These are phyloP conservation scores for Myriangium duriaei DNA, from an alignment of 2,329 filamentous ascomycete species.

Conservation along the genomic window DNA sequence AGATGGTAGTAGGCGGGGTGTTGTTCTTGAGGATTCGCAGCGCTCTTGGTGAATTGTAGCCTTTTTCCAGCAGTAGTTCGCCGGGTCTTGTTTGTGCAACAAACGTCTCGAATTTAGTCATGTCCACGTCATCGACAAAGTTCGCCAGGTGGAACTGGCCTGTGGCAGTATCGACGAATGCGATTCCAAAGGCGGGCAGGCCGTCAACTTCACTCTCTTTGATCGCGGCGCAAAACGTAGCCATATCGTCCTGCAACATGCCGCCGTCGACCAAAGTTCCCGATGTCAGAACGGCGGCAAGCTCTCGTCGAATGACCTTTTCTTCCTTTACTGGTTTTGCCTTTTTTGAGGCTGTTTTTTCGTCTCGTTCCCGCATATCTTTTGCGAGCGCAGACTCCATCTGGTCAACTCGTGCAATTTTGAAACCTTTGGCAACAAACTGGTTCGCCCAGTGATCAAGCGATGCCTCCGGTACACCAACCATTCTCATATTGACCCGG, in stretches of 20 bases:
- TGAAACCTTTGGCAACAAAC: slow-evolving; percentile 95
- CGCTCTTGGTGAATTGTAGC: slow-evolving; percentile 66
- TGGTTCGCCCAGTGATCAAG: slow-evolving; percentile 97
- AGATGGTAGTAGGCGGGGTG: slow-evolving; percentile 80
- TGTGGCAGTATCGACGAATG: slow-evolving; percentile 90
- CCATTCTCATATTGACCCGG: slow-evolving; percentile 99
- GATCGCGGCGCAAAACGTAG: slow-evolving; percentile 89
- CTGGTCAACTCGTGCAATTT: slow-evolving; percentile 92
- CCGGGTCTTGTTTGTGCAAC: slow-evolving; percentile 83
- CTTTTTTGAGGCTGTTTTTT: slow-evolving; percentile 35
- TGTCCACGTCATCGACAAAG: slow-evolving; percentile 80
- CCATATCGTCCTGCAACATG: slow-evolving; percentile 97
- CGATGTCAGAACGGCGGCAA: slow-evolving; percentile 80
- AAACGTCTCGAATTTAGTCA: slow-evolving; percentile 95
- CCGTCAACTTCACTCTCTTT: slow-evolving; percentile 59
- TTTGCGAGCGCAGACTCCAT: slow-evolving; percentile 92
- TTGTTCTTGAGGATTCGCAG: slow-evolving; percentile 93
- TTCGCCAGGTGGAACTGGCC: slow-evolving; percentile 90
- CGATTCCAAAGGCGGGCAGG: slow-evolving; percentile 73
- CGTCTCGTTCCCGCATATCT: slow-evolving; percentile 92
- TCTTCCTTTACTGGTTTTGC: slow-evolving; percentile 60
- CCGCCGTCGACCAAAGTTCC: slow-evolving; percentile 89
- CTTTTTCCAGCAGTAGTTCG: slow-evolving; percentile 78
- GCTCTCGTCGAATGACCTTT: slow-evolving; percentile 83
- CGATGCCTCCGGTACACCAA: slow-evolving; percentile 89